Conservation (phyloP, 2,329 filamentous ascomycete genomes). For the Dactylellina parvicollis region DNA sequence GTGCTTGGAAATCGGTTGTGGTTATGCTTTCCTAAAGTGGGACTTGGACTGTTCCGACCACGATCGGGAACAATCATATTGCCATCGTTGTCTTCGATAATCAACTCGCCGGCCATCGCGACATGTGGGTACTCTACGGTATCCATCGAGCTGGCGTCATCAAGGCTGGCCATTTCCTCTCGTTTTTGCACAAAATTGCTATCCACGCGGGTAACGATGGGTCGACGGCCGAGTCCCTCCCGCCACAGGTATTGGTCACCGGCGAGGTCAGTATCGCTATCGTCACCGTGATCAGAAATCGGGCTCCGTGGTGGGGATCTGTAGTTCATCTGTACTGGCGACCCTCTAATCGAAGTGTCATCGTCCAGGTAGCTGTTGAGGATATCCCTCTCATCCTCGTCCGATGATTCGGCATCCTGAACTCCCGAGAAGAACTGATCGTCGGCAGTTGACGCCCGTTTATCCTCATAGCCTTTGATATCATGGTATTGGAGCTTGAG, state of each 20-base stretch:
- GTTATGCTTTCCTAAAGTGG: slow-evolving; percentile 43
- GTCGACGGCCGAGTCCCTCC: slow-evolving; percentile 42
- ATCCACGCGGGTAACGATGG: slow-evolving; percentile 42
- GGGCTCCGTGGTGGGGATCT: slow-evolving; percentile 37
- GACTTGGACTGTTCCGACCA: slow-evolving; percentile 43
- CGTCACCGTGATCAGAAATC: slow-evolving; percentile 26
- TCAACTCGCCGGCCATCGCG: slow-evolving; percentile 31
- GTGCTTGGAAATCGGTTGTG: slow-evolving; percentile 14
- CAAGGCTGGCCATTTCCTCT: slow-evolving; percentile 43
- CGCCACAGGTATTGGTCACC: slow-evolving; percentile 46
- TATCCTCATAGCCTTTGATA: slow-evolving; percentile 66
- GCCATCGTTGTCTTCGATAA: slow-evolving; percentile 52
- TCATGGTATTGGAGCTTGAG: slow-evolving; percentile 65
- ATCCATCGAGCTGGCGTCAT: slow-evolving; percentile 46
- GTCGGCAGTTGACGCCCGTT: slow-evolving; percentile 73
- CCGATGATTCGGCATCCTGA: slow-evolving; percentile 56
- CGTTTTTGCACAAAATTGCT: slow-evolving; percentile 47
- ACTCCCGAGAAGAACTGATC: slow-evolving; percentile 78
- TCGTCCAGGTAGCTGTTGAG: slow-evolving; percentile 48
- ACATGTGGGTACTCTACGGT: slow-evolving; percentile 25
- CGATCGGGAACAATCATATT: slow-evolving; percentile 52
- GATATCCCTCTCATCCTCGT: slow-evolving; percentile 48
- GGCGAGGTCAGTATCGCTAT: slow-evolving; percentile 35
- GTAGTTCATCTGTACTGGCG: slow-evolving; percentile 22
- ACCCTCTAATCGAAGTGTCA: slow-evolving; percentile 25